Base-by-base conservation (phyloP, 148 eudicot genomes). In the Vaccinium corymbosum region DNA sequence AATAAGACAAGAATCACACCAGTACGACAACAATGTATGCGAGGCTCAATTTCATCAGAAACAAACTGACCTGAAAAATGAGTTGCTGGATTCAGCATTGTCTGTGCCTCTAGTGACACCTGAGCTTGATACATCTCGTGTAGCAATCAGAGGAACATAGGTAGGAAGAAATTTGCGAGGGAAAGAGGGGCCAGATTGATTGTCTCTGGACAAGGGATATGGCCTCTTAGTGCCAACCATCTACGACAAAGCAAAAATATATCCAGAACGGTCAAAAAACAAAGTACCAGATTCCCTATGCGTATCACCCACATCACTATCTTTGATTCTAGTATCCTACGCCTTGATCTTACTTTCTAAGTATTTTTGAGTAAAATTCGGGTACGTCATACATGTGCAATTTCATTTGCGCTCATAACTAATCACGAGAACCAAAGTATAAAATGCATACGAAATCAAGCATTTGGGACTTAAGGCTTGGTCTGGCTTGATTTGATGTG, bases 191-290 rank as follows among this genome's bases (percentile, higher is more conserved):
- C 84, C 89, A 32, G 90, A 82, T 57, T 89, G 89, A 80, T 81
- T 84, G 17, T 92, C 93, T 13, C 86, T 6, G 56, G 90, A 77
- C 52, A 88, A 90, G 29, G 95, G 93, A 82, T 89, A 88, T 32
- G 91, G 64, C 76, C 95, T 89, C 87, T 95, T 95, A 86, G 83
- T 79, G 56, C 95, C 97, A 87, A 85, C 85, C 87, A 85, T 90
- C 97, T 93, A 86, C 81, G 72, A 88, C 56, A 83, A 79, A 62
- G 35, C 78, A 22, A 17, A 42, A 29, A 48, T 68, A 10, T 11
- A 35, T 42, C 46, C 9, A 17, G 14, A 2, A 35, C 7, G 42
- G 20, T 7, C 22, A 16, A n/a, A 73, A 19, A 73, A 17, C 50
- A 73, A 72, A 5, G 76, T 72, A 38, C 10, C 76, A 72, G 49